A percentile compares a stretch with the other conserved stretches of the same genome.
Conservation (phyloP, 768 basidiomycete species). For the Lactarius sanguifluus region DNA sequence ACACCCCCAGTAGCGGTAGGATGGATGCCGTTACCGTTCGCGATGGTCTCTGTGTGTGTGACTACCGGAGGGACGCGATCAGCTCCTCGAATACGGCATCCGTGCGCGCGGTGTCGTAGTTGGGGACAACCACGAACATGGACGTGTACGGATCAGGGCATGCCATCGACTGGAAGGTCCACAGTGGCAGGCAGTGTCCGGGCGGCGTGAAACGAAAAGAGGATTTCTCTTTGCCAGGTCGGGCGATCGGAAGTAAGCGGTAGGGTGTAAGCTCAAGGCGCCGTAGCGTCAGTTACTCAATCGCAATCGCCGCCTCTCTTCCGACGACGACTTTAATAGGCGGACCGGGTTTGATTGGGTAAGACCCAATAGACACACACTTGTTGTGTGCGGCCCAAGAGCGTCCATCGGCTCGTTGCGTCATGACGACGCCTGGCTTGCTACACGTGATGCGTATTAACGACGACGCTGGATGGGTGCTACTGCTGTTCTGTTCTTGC, state of each 20-base stretch:
- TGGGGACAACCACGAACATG: conserved; percentile 1
- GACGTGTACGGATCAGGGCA: neutral
- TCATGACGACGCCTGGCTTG: neutral
- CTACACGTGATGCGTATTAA: conserved; percentile 11
- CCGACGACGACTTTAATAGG: conserved; percentile 7
- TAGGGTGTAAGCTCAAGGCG: neutral
- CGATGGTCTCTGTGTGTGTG: neutral
- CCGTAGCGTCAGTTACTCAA: conserved; percentile 13
- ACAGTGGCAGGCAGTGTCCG: neutral
- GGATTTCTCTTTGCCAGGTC: neutral
- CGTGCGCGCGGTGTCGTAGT: neutral
- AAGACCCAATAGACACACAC: neutral
- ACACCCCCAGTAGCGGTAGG: neutral
- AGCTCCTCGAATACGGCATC: too few species aligned
- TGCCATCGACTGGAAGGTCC: conserved; percentile 1
- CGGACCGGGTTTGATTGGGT: neutral
- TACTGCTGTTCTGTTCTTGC: neutral
- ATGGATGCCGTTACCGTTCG: neutral
- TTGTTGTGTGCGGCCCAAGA: conserved; percentile 10
- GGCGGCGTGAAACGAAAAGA: conserved; percentile 5
- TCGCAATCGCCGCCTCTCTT: conserved; percentile 13
- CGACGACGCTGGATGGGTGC: neutral
- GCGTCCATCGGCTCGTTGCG: neutral
- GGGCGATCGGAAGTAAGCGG: conserved; percentile 4
- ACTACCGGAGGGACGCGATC: too few species aligned